Base-by-base conservation (phyloP, 768 basidiomycete genomes). In the Artomyces pyxidatus region DNA sequence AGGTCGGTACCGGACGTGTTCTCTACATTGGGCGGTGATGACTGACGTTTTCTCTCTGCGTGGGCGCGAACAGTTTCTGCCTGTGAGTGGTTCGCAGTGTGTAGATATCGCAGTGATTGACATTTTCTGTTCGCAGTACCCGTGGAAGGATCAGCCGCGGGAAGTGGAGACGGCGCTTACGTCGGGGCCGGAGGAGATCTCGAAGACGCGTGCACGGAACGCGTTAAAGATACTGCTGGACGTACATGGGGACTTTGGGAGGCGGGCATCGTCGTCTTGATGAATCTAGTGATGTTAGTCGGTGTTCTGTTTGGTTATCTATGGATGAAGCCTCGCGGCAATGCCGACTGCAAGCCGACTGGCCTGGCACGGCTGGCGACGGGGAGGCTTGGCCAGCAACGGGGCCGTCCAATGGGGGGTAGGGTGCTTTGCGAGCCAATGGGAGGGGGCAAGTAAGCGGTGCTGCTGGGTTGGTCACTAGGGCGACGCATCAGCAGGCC, bases 171-270 rank as follows among this genome's bases (percentile, higher is more conserved):
- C 81, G 16, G 76, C 72, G 47, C 77, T 85, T 49, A 89, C 78
- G 6, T 75, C 79, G 49, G 77, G 78, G 47, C 77, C 78, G 32
- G 86, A 88, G 58, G 95, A 97, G 50, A 74, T 98, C 69, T 80
- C 91, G 26, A 81, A 84, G 62, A 78, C 95, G 37, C 79, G 96
- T 47, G 95, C 96, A 17, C 77, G 95, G 49, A 97, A 97, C 72
- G 95, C 93, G 12, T 77, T 99, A 60, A 92, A 93, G 67, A 91
- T 92, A 51, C 66, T 93, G 54, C 69, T 93, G 61, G 91, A 92
- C 59, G 85, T 89, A 32, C 88, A 90, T 66, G 87, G 88, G n/a
- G 88, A 92, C 63, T 87, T 91, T 47, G 56, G 56, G 25, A 41
- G 56, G 39, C 49, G 56, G 32, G 22, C 49, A 51, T 14, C 30